Conservation (phyloP, 2,329 filamentous ascomycete genomes). For the Verticillium klebahnii region DNA sequence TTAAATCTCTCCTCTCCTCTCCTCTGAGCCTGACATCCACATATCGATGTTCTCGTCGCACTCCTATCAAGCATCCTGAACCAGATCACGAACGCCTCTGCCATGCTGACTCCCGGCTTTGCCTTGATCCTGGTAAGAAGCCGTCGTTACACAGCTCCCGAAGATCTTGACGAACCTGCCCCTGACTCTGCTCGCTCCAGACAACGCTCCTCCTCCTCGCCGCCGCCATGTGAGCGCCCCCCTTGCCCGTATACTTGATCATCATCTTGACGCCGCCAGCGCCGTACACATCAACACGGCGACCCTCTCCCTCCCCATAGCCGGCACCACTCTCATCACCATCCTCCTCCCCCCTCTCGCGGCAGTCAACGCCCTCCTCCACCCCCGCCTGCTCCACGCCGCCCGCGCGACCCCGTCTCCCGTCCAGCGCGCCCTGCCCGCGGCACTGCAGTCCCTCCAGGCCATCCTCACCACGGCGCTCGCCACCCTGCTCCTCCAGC, state of each 20-base stretch:
- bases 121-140: background rate
- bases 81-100: background rate
- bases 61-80: background rate
- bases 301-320: slow-evolving; percentile 35
- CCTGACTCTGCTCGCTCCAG: slow-evolving; percentile 5
- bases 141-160: background rate
- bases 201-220: slow-evolving; percentile 16
- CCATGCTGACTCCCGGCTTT: background rate
- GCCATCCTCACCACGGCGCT: slow-evolving; percentile 36
- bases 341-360: slow-evolving; percentile 35
- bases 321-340: slow-evolving; percentile 28
- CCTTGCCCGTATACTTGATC: background rate
- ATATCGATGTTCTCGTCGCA: too few relatives aligned
- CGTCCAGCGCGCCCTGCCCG: slow-evolving; percentile 20
- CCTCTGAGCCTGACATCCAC: background rate
- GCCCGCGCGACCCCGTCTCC: slow-evolving; percentile 13
- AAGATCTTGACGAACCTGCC: background rate
- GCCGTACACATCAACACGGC: slow-evolving; percentile 32
- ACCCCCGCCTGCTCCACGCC: slow-evolving; percentile 24
- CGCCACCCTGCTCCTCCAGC: slow-evolving; percentile 36
- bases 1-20: background rate
- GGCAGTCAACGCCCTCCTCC: slow-evolving; percentile 29
- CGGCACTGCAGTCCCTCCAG: slow-evolving; percentile 36
- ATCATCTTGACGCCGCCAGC: slow-evolving; percentile 16
- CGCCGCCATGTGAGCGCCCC: slow-evolving; percentile 14